Evolutionary conservation across 2,329 filamentous ascomycete species (phyloP).

Genomic region (Davidsoniella eucalypti): DNA sequence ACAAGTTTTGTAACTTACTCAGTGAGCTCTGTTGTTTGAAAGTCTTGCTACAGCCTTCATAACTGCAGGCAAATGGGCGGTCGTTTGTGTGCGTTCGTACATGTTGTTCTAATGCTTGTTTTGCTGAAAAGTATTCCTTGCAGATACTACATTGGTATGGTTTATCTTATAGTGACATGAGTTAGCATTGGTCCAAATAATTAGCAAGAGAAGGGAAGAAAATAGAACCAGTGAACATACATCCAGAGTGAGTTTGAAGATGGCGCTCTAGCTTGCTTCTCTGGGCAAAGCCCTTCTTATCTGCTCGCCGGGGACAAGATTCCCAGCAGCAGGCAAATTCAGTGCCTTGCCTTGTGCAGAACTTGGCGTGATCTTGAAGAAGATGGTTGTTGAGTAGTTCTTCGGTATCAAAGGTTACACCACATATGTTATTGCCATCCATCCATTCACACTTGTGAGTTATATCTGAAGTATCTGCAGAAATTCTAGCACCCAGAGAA

Average conservation of each 20-base stretch:
- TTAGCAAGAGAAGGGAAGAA: constrained; percentile 13
- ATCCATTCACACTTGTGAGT: constrained; percentile 7
- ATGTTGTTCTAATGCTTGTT: constrained; percentile 52
- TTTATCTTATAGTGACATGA: constrained; percentile 30
- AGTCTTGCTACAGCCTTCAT: constrained; percentile 33
- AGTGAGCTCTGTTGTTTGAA: constrained; percentile 54
- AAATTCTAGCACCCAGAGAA: neutral
- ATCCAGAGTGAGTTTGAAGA: constrained; percentile 47
- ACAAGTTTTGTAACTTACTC: constrained; percentile 28
- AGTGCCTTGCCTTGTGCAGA: constrained; percentile 25
- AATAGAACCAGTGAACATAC: constrained; percentile 24
- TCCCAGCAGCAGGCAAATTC: constrained; percentile 41
- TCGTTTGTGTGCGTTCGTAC: constrained; percentile 49
- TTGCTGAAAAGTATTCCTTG: constrained; percentile 42
- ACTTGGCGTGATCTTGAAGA: constrained; percentile 31
- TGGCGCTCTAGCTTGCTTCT: constrained; percentile 49
- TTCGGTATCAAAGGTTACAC: constrained; percentile 24
- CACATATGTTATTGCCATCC: constrained; percentile 18
- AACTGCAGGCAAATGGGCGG: constrained; percentile 42
- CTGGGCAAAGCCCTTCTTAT: constrained; percentile 35
- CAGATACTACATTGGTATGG: constrained; percentile 41
- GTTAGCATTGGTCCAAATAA: constrained; percentile 15
- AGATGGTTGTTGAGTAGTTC: constrained; percentile 40
- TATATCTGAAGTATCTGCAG: neutral
- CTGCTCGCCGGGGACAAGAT: constrained; percentile 29